These are phyloP conservation scores for Erucastrum elatum DNA, from an alignment of 345 rosid species.

Conservation along the genomic window DNA sequence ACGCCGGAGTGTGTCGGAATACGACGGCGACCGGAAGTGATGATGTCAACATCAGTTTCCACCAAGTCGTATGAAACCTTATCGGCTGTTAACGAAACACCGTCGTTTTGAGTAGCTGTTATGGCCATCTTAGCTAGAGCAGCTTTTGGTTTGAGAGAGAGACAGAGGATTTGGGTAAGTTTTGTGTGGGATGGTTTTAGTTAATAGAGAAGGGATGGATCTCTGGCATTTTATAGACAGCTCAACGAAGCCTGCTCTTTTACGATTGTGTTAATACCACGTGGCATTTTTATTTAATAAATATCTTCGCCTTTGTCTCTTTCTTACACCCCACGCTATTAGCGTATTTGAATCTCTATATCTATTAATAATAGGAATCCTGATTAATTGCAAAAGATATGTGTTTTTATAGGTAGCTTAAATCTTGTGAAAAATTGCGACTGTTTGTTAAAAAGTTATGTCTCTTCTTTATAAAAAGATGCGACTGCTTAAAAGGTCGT, in stretches of 20 bases:
- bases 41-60: slow-evolving; percentile 58
- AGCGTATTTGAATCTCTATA: not conserved
- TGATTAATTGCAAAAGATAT: too few species aligned
- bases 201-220: not conserved
- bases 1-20: slow-evolving; percentile 67
- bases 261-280: not conserved
- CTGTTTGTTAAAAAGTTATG: too few species aligned
- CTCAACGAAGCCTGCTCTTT: not conserved
- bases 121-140: not conserved
- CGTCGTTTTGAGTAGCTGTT: not conserved
- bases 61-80: slow-evolving; percentile 34
- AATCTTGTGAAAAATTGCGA: too few species aligned
- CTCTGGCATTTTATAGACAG: not conserved
- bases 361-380: too few species aligned
- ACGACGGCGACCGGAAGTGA: slow-evolving; percentile 68
- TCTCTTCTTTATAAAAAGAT: too few species aligned
- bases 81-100: slow-evolving; percentile 12
- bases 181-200: not conserved
- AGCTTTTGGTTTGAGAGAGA: not conserved
- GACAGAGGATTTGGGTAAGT: not conserved
- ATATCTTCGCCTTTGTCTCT: not conserved
- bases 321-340: not conserved
- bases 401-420: too few species aligned
- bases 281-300: not conserved
- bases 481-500: too few species aligned